A percentile compares a stretch with the other conserved stretches of the same genome.
These are phyloP conservation scores for Citrus australasica DNA, from an alignment of 345 rosid species.

Conservation along the genomic window DNA sequence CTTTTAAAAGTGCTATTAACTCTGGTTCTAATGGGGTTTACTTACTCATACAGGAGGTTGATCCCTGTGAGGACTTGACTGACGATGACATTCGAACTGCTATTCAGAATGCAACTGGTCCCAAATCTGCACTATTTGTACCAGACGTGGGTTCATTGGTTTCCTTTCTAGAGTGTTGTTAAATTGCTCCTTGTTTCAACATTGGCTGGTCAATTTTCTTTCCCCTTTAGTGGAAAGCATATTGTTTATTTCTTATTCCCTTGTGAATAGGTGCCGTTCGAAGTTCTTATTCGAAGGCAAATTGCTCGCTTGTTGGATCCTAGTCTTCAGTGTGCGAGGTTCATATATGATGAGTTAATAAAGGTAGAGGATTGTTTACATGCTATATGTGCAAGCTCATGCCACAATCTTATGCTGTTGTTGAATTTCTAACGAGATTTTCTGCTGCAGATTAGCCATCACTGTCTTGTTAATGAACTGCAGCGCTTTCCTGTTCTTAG, in stretches of 20 bases:
- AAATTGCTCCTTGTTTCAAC: not conserved
- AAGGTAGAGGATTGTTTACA: conserved; percentile 43
- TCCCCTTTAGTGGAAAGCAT: not conserved
- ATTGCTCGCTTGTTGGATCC: conserved; percentile 92
- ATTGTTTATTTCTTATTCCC: conserved; percentile 7
- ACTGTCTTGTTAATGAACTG: conserved; percentile 65
- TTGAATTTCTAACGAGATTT: not conserved
- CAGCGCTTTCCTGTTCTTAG: conserved; percentile 85
- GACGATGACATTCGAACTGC: conserved; percentile 91
- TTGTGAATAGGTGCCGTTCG: conserved; percentile 75
- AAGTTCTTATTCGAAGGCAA: conserved; percentile 91
- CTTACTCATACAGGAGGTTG: conserved; percentile 66
- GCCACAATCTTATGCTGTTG: not conserved
- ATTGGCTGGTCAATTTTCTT: not conserved
- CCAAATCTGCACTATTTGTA: conserved; percentile 81
- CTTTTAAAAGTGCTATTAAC: not conserved
- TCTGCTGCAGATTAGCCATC: conserved; percentile 77
- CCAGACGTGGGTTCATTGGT: conserved; percentile 61
- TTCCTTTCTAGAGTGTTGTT: conserved; percentile 3
- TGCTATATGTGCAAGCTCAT: not conserved
- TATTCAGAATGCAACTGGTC: conserved; percentile 97
- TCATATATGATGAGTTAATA: conserved; percentile 84
- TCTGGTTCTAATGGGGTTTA: conserved; percentile 7
- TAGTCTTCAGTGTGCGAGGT: conserved; percentile 95
- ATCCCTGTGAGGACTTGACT: conserved; percentile 94